Evolutionary conservation across 805 yeast species (phyloP), one percentile per base, ranked within the genome.

Genomic region (Komagataella populi): DNA sequence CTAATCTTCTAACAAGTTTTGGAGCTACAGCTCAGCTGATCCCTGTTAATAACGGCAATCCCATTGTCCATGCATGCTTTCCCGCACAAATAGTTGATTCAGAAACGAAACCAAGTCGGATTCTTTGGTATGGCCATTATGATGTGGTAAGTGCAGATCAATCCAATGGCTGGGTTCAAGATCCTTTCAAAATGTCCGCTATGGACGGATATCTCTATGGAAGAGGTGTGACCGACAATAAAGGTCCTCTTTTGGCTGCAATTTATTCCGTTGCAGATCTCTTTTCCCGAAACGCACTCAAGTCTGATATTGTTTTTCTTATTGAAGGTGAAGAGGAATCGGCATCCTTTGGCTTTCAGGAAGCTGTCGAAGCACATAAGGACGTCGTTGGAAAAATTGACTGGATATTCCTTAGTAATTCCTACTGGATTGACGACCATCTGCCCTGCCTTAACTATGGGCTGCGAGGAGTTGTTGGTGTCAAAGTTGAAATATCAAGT

Each of bases 241-340:
- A 91, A 63, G 99, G 99, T 0, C 99, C 99, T 0, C 69, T 85
- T 6, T 67, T 89, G 10, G 95, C 96, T 1, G 83, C 96, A 0
- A 74, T 91, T 2, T 89, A 81, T 66, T 87, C 96, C 0, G 95
- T 85, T 17, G 90, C 93, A 0, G 87, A 85, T 50, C 66, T 88
- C 12, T 68, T 68, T 51, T 76, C 76, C 24, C 65, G 69, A 8
- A 68, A 72, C 0, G 65, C 76, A 47, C 71, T 93, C 18, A 69
- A 71, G 6, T 74, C 83, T 48, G 96, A 91, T 63, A 83, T 91
- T 3, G 80, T 85, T 0, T 90, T 93, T 59, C 61, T 91, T 14
- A 73, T 91, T 49, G 99, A 91, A 66, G 99, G 99, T 47, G 96
- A 89, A 64, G 99, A 93, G 66, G 99, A 91, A 64, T 77, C 87